Evolutionary conservation across 169 alveolate species (phyloP).

Genomic region (Plasmodium relictum): DNA sequence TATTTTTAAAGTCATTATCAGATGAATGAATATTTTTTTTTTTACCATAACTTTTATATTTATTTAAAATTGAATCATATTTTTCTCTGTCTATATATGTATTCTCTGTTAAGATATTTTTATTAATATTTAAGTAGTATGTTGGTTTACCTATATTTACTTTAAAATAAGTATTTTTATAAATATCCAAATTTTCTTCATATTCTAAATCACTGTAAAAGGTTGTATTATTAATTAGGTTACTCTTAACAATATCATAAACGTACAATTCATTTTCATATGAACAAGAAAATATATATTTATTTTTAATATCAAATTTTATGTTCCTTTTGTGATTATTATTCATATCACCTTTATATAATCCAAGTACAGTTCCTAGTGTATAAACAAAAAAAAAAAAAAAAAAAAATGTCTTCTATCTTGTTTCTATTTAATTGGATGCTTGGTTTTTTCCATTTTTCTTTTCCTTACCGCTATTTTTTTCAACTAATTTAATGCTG

Average conservation of each 20-base stretch:
- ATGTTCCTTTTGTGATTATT: conserved; percentile 65
- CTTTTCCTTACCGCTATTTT: conserved; percentile 68
- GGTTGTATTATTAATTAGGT: conserved; percentile 38
- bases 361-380: conserved; percentile 63
- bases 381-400: neutral
- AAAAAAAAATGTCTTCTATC: neutral
- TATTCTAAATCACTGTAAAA: conserved; percentile 26
- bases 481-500: conserved; percentile 55
- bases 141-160: conserved; percentile 69
- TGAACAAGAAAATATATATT: conserved; percentile 62
- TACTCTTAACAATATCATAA: conserved; percentile 66
- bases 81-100: conserved; percentile 53
- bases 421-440: neutral
- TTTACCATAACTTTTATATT: conserved; percentile 59
- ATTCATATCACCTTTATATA: conserved; percentile 73
- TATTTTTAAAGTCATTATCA: conserved; percentile 42
- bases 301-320: conserved; percentile 52
- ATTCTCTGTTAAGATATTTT: conserved; percentile 27
- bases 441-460: neutral
- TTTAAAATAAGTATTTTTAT: conserved; percentile 56
- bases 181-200: conserved; percentile 54
- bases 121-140: conserved; percentile 67
- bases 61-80: conserved; percentile 31
- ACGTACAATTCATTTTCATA: conserved; percentile 43
- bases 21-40: neutral